Evolutionary conservation across 164 flowering plant species (phyloP), one percentile per base, ranked within the genome.

Genomic region (Stephania japonica): DNA sequence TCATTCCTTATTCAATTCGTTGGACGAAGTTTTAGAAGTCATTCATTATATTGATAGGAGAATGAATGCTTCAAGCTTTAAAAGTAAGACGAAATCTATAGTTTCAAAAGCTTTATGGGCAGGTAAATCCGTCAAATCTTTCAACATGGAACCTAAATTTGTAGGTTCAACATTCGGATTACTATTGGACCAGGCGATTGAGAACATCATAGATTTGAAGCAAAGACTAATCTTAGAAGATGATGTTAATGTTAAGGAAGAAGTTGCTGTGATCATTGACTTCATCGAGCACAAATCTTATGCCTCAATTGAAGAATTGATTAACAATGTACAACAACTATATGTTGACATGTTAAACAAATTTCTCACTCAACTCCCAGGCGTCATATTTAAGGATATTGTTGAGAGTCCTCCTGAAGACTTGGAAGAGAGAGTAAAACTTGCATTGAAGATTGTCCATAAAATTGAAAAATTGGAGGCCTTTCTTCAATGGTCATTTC

Each of bases 11-110:
- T 11, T n/a, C 6, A 53, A 68, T 4, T 21, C 47, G 1, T n/a
- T 68, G 10, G n/a, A 32, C 42, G 76, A 74, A 59, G 49, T 21
- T 10, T 68, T 65, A 23, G 76, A 74, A 50, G 68, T 42, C 42
- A 59, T 74, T 67, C 18, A 56, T 7, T 74, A 53, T 42, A 16
- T 74, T 23, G 32, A 74, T 25, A 9, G 38, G 5, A 67, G n/a
- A 13, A 50, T 53, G 42, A 67, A 53, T 26, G 12, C 70, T 4
- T 1, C 10, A 8, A 32, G 63, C 70, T 19, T 32, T 4, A 14
- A n/a, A 0, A 67, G 23, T 50, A 67, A 53, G 50, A 21, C 10
- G 25, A 73, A 18, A 67, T 73, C 70, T 18, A 73, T 25, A 43
- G n/a, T 53, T 21, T 41, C 65, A 8, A 49, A 67, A 38, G 70